Evolutionary conservation across 176 grass and related monocot species (phyloP), one percentile per base, ranked within the genome.

Genomic region (Chrysopogon serrulatus): DNA sequence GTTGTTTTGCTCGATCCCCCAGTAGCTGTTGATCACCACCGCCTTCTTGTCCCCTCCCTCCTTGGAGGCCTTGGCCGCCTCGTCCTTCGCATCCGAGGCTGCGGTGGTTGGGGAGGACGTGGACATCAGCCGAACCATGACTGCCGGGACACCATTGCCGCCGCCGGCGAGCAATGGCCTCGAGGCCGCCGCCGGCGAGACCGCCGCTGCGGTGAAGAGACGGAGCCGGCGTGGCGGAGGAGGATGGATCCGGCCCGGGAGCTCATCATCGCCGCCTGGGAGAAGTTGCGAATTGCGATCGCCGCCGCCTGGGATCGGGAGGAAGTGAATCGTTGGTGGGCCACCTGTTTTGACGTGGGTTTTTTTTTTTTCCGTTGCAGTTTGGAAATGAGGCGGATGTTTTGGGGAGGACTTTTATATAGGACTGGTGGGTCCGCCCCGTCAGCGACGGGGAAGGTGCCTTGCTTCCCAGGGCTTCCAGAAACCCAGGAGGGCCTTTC

Each of bases 21-120:
- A 96, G 84, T 96, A 96, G 83, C 91, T 96, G 83, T 73, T 90
- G 73, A 78, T 60, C 26, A 40, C 86, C 62, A 91, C 76, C 59
- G 45, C 86, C 83, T 93, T 89, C 82, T 93, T 81, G 40, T 84
- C 92, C 48, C 19, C 63, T 23, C 49, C 82, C 37, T 21, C 72
- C 36, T 44, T 74, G 49, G 48, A 77, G 35, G 56, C 71, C 54
- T 54, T 63, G 27, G 37, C 42, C 14, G 83, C 75, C 48, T n/a
- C 27, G 13, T 68, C 74, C 51, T 82, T 83, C 32, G 73, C 69
- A 45, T 74, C 59, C 30, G 76, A 3, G 5, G 57, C 8, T 2
- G 83, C n/a, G 44, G 88, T n/a, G 11, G n/a, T n/a, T n/a, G 91
- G 11, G 16, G 44, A 48, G 61, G 85, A 44, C 27, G 92, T 81